A percentile compares a stretch with the other conserved stretches of the same genome.
Conservation (phyloP, 805 yeast genomes). For the Hanseniaspora pseudoguilliermondii region DNA sequence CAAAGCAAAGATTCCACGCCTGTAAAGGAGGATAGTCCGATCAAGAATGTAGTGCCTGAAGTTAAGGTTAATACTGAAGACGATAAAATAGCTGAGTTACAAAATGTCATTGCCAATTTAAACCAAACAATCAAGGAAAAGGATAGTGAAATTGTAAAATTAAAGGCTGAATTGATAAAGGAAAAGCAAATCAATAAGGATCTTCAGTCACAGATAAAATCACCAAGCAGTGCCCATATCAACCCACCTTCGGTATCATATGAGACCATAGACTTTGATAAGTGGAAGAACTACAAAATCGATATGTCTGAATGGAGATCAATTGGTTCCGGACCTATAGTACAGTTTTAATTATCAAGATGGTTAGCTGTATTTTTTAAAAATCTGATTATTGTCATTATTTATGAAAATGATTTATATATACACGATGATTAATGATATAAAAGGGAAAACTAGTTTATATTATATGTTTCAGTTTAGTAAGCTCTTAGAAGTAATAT, state of each 20-base stretch:
- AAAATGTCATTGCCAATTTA: slow-evolving; percentile 26
- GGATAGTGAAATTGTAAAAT: slow-evolving; percentile 26
- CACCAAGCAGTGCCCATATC: slow-evolving; percentile 17
- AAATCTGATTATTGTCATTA: not conserved
- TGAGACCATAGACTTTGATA: slow-evolving; percentile 39
- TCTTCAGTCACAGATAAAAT: slow-evolving; percentile 15
- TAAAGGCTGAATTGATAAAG: slow-evolving; percentile 20
- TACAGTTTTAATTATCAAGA: slow-evolving; percentile 30
- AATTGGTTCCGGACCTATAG: slow-evolving; percentile 50
- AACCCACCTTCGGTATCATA: slow-evolving; percentile 31
- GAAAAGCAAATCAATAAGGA: slow-evolving; percentile 16
- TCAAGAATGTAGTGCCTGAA: not conserved
- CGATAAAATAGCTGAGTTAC: slow-evolving; percentile 26
- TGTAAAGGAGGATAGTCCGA: not conserved
- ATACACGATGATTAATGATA: not conserved
- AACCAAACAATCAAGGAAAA: slow-evolving; percentile 28
- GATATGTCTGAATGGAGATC: slow-evolving; percentile 79
- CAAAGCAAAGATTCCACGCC: not conserved
- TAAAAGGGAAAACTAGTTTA: not conserved
- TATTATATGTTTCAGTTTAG: slow-evolving; percentile 19
- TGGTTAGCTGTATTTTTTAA: not conserved
- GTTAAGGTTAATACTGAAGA: slow-evolving; percentile 29
- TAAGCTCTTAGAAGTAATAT: slow-evolving; percentile 70
- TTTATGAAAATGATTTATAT: slow-evolving; percentile 12
- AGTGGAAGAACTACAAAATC: slow-evolving; percentile 76